Conservation (phyloP, 2,329 filamentous ascomycete genomes). For the Trichoderma koningiopsis region DNA sequence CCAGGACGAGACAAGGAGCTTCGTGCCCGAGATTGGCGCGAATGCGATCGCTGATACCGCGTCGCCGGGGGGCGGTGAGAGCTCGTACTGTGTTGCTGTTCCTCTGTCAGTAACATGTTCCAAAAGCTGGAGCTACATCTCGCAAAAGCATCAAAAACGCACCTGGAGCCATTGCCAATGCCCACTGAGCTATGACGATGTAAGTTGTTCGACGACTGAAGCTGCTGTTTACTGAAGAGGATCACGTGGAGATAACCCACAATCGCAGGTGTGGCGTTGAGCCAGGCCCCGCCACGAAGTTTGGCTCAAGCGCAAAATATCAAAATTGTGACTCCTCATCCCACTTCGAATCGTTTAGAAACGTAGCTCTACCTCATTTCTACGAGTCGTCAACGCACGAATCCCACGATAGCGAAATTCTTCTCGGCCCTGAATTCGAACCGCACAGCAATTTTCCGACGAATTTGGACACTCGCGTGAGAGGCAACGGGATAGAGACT, state of each 20-base stretch:
- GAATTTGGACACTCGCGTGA: constrained; percentile 11
- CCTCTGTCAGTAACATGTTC: background rate
- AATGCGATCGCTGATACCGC: constrained; percentile 86
- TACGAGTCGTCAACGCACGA: background rate
- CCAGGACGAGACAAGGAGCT: constrained; percentile 91
- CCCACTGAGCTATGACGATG: constrained; percentile 28
- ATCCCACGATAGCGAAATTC: background rate
- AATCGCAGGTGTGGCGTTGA: constrained; percentile 25
- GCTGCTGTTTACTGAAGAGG: constrained; percentile 41
- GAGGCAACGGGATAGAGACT: constrained; percentile 12
- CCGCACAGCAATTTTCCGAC: background rate
- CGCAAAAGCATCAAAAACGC: constrained; percentile 26
- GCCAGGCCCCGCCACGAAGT: constrained; percentile 47
- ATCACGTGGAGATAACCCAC: constrained; percentile 42
- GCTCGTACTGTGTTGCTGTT: constrained; percentile 74
- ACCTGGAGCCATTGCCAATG: constrained; percentile 47
- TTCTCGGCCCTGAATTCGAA: background rate
- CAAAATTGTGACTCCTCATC: constrained; percentile 49
- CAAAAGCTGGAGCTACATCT: background rate
- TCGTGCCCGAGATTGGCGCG: constrained; percentile 72
- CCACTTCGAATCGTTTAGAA: constrained; percentile 24
- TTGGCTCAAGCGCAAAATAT: constrained; percentile 42
- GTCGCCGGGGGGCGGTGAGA: constrained; percentile 80
- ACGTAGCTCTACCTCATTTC: background rate
- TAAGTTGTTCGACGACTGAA: constrained; percentile 30